These are phyloP conservation scores for Nothophoma quercina DNA, from an alignment of 2,329 filamentous ascomycete genomes.

Conservation along the genomic window DNA sequence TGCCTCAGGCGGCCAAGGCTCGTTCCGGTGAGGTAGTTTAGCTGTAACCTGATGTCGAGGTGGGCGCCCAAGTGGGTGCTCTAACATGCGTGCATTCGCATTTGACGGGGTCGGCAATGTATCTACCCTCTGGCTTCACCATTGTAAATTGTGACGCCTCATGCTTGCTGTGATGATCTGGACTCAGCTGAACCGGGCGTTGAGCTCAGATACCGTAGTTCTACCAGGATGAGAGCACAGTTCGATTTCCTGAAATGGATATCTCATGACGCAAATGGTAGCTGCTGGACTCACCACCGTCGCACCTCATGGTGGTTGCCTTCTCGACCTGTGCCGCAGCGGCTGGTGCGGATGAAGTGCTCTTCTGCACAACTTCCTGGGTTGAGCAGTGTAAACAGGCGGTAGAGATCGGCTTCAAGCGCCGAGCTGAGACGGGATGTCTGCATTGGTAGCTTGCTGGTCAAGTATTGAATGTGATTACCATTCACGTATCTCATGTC, in stretches of 20 bases:
- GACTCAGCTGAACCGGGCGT: too few species aligned
- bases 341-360: neutral
- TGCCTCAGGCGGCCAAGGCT: conserved; percentile 4
- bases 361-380: neutral
- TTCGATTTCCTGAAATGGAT: neutral
- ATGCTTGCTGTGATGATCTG: too few species aligned
- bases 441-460: neutral
- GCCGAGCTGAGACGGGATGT: neutral
- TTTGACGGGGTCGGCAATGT: neutral
- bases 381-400: neutral
- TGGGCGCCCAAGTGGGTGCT: neutral
- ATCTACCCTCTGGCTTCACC: neutral
- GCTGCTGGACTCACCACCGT: neutral
- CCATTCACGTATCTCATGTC: too few species aligned
- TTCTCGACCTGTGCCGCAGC: neutral
- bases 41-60: neutral
- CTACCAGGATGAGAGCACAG: neutral
- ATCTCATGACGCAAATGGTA: neutral
- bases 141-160: neutral
- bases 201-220: neutral
- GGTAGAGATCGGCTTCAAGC: neutral
- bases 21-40: neutral
- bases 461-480: too few species aligned
- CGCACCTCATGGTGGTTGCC: neutral
- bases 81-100: too few species aligned